Evolutionary conservation across 2,329 filamentous ascomycete genomes (phyloP), one percentile per base, ranked within the genome.

Genomic region (Bimuria novae-zelandiae): DNA sequence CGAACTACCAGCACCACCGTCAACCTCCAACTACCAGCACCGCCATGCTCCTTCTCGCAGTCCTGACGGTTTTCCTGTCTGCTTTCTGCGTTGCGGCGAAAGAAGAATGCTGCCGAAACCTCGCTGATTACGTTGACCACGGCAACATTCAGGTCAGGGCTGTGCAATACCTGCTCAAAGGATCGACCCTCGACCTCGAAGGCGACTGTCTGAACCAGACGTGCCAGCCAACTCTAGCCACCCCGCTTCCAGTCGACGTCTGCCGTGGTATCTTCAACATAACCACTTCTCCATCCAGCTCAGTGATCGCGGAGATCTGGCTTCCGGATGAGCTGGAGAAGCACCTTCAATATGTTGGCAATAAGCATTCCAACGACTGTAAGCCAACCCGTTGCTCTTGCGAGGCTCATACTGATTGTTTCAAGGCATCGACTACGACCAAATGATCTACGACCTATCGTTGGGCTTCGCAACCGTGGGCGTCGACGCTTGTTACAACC

Each of bases 401-500:
- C 22, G 14, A 3, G 14, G 7, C 4, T 7, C 7, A 27, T 27
- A 11, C 23, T 41, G 6, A 41, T 17, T 16, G 3, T 14, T 8
- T n/a, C 7, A 14, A 32, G 40, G 40, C 40, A 30, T 32, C 11
- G 23, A 43, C 3, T 32, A 37, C 21, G 19, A 30, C 37, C 21
- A 19, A 11, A 33, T 44, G 17, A 17, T 19, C 8, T 22, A 33
- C 11, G 41, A 29, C 11, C 32, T 22, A 22, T 50, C 49, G 10
- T 59, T 67, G 32, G 71, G 71, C 5, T 75, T 74, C 40, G 69
- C 71, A 1, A 60, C 65, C 6, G 63, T 70, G 0, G 63, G 67
- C n/a, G 61, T 64, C 2, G 73, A 75, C 54, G 71, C 57, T 12
- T 71, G 72, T 7, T 69, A 74, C 52, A 72, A 74, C 41, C 71